Conservation (phyloP, 306 rosid genomes). For the Dicorynia guianensis region DNA sequence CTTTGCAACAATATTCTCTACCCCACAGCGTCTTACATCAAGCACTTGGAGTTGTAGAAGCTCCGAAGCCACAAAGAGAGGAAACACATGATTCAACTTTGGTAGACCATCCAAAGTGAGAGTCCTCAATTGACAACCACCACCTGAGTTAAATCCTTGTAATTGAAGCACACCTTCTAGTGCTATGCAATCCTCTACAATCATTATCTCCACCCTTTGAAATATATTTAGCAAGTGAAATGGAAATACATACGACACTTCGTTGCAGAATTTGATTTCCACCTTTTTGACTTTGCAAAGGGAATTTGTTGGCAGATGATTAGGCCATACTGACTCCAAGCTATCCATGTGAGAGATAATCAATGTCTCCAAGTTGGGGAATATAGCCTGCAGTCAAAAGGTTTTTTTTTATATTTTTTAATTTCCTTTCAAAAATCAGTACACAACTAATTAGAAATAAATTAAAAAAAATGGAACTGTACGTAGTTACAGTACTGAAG, state of each 20-base stretch:
- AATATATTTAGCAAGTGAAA: background rate
- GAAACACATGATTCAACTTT: conserved; percentile 12
- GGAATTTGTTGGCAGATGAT: background rate
- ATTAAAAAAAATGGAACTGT: background rate
- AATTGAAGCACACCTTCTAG: background rate
- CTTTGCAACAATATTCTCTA: conserved; percentile 4
- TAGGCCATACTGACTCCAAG: conserved; percentile 22
- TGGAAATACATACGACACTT: background rate
- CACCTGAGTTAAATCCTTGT: background rate
- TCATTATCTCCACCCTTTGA: background rate
- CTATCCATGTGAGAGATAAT: background rate
- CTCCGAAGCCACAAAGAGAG: conserved; percentile 1
- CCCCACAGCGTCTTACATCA: background rate
- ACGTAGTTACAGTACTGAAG: too few species aligned
- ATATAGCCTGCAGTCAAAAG: background rate
- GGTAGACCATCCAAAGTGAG: background rate
- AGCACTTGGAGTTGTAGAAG: conserved; percentile 25
- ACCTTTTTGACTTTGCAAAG: background rate
- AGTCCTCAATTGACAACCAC: background rate
- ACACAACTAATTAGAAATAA: too few species aligned
- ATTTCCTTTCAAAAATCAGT: too few species aligned
- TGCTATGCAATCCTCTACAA: background rate
- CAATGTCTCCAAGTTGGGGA: conserved; percentile 12
- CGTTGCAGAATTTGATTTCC: background rate
- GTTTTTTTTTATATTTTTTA: too few species aligned